A percentile compares a stretch with the other conserved stretches of the same genome.
These are phyloP conservation scores for Metschnikowia picachoensis DNA, from an alignment of 805 yeast species.

Conservation along the genomic window DNA sequence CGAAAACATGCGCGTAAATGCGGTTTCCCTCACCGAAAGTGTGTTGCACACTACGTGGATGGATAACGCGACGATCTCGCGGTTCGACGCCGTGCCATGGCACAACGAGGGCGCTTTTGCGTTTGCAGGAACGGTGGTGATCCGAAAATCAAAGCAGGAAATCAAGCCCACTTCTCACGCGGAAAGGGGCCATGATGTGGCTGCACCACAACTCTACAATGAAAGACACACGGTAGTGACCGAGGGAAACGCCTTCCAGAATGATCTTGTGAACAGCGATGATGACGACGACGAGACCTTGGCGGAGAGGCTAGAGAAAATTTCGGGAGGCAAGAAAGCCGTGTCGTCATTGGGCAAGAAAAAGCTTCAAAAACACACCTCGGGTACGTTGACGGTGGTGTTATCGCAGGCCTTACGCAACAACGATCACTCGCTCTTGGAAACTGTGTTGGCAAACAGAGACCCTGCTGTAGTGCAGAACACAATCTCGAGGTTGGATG, in stretches of 20 bases:
- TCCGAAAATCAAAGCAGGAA: slow-evolving; percentile 39
- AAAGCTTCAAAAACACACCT: slow-evolving; percentile 48
- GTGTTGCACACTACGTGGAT: slow-evolving; percentile 46
- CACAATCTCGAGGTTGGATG: slow-evolving; percentile 47
- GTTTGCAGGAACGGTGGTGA: slow-evolving; percentile 21
- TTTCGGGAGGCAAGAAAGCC: slow-evolving; percentile 22
- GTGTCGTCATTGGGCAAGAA: slow-evolving; percentile 34
- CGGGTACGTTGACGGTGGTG: slow-evolving; percentile 67
- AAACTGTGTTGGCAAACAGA: slow-evolving; percentile 65
- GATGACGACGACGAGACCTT: slow-evolving; percentile 43
- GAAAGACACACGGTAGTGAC: slow-evolving; percentile 60
- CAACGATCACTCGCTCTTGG: slow-evolving; percentile 81
- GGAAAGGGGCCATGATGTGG: slow-evolving; percentile 47
- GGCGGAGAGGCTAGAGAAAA: slow-evolving; percentile 51
- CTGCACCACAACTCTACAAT: slow-evolving; percentile 51
- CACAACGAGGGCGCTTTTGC: slow-evolving; percentile 27
- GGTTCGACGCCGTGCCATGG: slow-evolving; percentile 56
- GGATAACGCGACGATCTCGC: slow-evolving; percentile 55
- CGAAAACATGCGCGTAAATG: slow-evolving; percentile 25
- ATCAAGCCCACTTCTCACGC: slow-evolving; percentile 40
- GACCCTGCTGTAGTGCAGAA: slow-evolving; percentile 48
- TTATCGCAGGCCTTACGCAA: slow-evolving; percentile 84
- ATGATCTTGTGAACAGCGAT: slow-evolving; percentile 48
- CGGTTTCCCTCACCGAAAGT: slow-evolving; percentile 20
- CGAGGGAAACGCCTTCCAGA: slow-evolving; percentile 56